Evolutionary conservation across 2,329 filamentous ascomycete species (phyloP).

Genomic region (Cladosporium sp.): DNA sequence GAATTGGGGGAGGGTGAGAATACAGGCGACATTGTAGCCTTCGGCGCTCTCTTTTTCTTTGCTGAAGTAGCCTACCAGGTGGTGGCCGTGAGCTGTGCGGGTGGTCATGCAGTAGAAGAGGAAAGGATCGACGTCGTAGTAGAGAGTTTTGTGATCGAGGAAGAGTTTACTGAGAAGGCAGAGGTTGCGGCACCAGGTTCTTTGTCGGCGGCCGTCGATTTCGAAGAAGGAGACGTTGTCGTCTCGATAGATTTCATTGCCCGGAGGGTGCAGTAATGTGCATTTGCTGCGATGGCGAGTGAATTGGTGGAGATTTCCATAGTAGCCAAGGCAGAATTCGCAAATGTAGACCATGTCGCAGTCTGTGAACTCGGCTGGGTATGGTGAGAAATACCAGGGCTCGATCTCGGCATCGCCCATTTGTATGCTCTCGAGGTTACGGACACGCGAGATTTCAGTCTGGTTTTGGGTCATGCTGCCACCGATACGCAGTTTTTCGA

Average conservation of each 20-base stretch:
- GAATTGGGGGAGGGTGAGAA: constrained; percentile 91
- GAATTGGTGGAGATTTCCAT: constrained; percentile 77
- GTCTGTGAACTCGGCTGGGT: constrained; percentile 82
- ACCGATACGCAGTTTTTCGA: constrained; percentile 88
- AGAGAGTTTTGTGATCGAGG: constrained; percentile 94
- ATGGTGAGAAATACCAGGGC: constrained; percentile 98
- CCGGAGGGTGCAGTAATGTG: constrained; percentile 83
- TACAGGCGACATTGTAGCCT: constrained; percentile 97
- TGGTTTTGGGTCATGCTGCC: constrained; percentile 99
- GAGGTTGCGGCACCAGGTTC: constrained; percentile 94
- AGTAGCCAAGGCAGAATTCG: constrained; percentile 94
- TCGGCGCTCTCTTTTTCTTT: constrained; percentile 98
- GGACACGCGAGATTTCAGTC: constrained; percentile 90
- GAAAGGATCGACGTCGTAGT: constrained; percentile 99
- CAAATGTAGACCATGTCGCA: constrained; percentile 92
- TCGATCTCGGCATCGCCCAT: constrained; percentile 91
- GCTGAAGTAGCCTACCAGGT: constrained; percentile 98
- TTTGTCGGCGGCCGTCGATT: constrained; percentile 88
- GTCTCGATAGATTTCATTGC: constrained; percentile 97
- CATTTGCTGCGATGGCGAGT: constrained; percentile 84
- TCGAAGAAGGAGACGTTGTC: constrained; percentile 94
- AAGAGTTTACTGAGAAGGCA: constrained; percentile 95
- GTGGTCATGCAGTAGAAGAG: constrained; percentile 97
- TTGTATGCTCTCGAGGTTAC: constrained; percentile 89
- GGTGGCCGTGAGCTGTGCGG: constrained; percentile 81